Evolutionary conservation across 2,329 filamentous ascomycete species (phyloP).

Genomic region (Trichoderma afroharzianum): DNA sequence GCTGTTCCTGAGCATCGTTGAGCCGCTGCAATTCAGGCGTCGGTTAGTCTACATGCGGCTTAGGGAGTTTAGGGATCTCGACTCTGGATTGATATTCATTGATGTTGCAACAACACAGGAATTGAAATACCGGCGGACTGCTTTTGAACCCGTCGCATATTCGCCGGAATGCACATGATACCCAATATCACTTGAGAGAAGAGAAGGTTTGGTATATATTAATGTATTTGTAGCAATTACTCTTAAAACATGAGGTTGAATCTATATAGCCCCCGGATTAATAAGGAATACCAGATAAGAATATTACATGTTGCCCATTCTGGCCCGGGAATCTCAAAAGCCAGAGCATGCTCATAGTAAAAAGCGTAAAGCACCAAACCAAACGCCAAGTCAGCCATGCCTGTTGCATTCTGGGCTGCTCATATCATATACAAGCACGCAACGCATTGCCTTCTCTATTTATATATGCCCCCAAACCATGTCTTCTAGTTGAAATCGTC

Average conservation of each 20-base stretch:
- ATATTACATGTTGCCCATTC: constrained; percentile 7
- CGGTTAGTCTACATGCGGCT: constrained; percentile 2
- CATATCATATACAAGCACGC: constrained; percentile 7
- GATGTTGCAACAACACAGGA: not conserved
- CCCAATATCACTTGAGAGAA: too few species aligned
- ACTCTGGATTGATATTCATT: not conserved
- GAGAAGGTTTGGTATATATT: not conserved
- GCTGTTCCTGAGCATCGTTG: not conserved
- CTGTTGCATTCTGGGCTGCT: not conserved
- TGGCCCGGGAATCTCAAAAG: not conserved
- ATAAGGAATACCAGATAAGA: not conserved
- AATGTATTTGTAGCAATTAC: not conserved
- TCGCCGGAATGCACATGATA: not conserved
- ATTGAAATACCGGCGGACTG: not conserved
- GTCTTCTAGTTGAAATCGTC: constrained; percentile 8
- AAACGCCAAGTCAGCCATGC: constrained; percentile 16
- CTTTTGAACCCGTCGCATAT: not conserved
- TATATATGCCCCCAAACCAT: not conserved
- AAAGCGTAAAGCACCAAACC: constrained; percentile 13
- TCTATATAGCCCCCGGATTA: constrained; percentile 9
- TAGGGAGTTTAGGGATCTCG: not conserved
- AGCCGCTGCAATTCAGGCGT: not conserved
- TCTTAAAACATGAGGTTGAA: not conserved
- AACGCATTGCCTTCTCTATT: constrained; percentile 1
- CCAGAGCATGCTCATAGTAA: not conserved